A percentile compares a stretch with the other conserved stretches of the same genome.
Evolutionary conservation across 331 rosid species (phyloP).

Genomic region (Malus hybrid): DNA sequence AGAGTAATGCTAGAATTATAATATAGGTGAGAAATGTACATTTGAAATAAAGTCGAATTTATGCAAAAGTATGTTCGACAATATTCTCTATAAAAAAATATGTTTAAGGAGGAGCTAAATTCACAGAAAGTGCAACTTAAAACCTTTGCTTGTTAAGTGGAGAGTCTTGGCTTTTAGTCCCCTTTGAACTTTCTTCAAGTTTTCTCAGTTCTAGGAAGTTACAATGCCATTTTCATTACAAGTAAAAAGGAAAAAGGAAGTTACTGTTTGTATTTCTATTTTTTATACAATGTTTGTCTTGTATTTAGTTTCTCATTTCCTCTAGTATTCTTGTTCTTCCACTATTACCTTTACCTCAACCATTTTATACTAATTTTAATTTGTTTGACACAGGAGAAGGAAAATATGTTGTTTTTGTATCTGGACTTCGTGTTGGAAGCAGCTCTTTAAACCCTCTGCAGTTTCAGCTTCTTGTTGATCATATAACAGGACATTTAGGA

Average conservation of each 20-base stretch:
- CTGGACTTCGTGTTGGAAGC: slow-evolving; percentile 81
- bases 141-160: background rate
- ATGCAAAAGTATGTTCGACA: background rate
- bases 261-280: background rate
- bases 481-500: slow-evolving; percentile 94
- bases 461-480: slow-evolving; percentile 91
- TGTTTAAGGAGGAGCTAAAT: background rate
- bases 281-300: background rate
- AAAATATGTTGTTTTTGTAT: slow-evolving; percentile 72
- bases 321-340: background rate
- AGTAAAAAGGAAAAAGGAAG: background rate
- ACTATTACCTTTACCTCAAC: background rate
- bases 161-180: background rate
- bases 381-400: slow-evolving; percentile 63
- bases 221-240: background rate
- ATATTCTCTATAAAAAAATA: background rate
- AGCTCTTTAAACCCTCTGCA: slow-evolving; percentile 75
- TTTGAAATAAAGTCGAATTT: background rate
- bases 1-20: background rate
- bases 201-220: background rate
- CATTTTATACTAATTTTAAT: slow-evolving; percentile 10
- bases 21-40: background rate
- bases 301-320: background rate
- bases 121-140: slow-evolving; percentile 1
- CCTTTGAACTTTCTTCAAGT: background rate